Conservation (phyloP, 257 asterid genomes). For the Solanum clarkiae region DNA sequence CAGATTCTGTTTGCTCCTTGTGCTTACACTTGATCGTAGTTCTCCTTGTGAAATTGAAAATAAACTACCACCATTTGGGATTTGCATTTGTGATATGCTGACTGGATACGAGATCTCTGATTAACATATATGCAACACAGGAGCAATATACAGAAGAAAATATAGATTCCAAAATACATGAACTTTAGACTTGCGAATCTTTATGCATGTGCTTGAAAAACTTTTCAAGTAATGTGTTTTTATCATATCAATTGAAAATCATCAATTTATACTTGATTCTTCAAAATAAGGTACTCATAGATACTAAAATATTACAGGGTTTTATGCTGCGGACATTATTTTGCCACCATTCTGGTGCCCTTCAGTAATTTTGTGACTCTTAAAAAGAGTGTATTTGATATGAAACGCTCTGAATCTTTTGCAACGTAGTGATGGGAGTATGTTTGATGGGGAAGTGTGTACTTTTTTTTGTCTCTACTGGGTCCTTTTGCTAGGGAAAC, state of each 20-base stretch:
- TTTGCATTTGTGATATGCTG: neutral
- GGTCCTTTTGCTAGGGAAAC: neutral
- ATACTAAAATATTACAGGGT: neutral
- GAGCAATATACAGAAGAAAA: neutral
- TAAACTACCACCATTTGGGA: neutral
- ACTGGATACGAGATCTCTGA: neutral
- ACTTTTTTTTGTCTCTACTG: neutral
- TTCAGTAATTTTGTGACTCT: neutral
- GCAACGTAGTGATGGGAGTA: neutral
- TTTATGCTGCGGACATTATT: neutral
- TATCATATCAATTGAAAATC: neutral
- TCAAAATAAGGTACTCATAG: neutral
- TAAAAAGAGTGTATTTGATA: neutral
- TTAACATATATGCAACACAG: neutral
- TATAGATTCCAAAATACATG: neutral
- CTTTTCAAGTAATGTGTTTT: neutral
- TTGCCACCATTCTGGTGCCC: neutral
- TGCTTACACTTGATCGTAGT: neutral
- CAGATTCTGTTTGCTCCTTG: neutral
- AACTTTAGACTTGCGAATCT: neutral
- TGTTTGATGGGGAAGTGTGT: neutral
- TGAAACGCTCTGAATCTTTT: neutral
- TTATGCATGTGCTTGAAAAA: neutral
- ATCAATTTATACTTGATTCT: neutral
- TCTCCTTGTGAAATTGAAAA: neutral